These are phyloP conservation scores for Mycena latifolia DNA, from an alignment of 768 basidiomycete species.

Conservation along the genomic window DNA sequence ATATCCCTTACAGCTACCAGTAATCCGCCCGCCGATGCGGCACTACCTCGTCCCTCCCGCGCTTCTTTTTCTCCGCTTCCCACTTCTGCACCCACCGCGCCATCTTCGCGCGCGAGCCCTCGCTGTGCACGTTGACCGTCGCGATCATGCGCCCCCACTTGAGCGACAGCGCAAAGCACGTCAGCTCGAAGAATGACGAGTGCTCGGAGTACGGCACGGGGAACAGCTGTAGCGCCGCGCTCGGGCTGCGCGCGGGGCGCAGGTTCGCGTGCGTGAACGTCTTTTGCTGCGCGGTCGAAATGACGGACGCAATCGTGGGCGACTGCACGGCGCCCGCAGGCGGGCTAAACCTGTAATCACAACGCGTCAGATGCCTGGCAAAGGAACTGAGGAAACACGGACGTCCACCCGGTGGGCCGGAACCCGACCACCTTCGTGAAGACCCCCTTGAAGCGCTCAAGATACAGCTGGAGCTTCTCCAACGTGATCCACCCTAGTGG, in stretches of 20 bases:
- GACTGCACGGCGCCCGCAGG: constrained; percentile 72
- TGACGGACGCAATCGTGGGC: constrained; percentile 76
- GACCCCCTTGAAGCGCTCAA: constrained; percentile 76
- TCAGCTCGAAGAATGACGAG: constrained; percentile 94
- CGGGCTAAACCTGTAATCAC: constrained; percentile 68
- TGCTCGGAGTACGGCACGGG: constrained; percentile 96
- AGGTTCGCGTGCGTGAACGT: constrained; percentile 80
- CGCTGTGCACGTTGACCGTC: constrained; percentile 90
- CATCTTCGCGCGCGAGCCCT: constrained; percentile 85
- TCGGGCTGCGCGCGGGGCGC: constrained; percentile 78
- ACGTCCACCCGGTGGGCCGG: constrained; percentile 98
- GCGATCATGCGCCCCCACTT: constrained; percentile 93
- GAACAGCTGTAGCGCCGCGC: constrained; percentile 75
- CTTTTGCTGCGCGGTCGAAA: constrained; percentile 73
- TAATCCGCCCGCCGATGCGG: constrained; percentile 60
- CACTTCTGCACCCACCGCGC: constrained; percentile 89
- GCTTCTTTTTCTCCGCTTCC: constrained; percentile 83
- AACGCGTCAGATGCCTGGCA: not conserved
- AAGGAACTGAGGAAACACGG: constrained; percentile 45
- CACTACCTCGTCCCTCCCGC: constrained; percentile 51
- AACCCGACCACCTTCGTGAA: constrained; percentile 86
- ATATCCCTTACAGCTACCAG: constrained; percentile 49
- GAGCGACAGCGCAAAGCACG: constrained; percentile 93
- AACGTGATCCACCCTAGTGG: constrained; percentile 81
- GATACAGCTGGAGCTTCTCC: constrained; percentile 83